Conservation (phyloP, 306 rosid species). For the Astragalus membranaceus region DNA sequence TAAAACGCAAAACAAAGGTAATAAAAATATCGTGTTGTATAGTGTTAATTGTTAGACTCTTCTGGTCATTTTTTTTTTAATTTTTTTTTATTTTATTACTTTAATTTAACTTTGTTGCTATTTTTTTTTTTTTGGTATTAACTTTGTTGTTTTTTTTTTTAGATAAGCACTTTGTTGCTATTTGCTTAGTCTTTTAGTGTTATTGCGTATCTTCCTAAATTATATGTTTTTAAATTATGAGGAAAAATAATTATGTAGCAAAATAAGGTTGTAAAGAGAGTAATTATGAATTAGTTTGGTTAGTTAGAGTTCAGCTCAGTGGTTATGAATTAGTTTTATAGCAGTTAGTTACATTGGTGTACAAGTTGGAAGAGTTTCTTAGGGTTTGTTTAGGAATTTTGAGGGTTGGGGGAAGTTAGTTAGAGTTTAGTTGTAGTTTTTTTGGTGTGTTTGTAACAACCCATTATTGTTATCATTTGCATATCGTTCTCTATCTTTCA, state of each 20-base stretch:
- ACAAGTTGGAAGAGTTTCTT: neutral
- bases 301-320: neutral
- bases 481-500: neutral
- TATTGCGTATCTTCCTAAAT: neutral
- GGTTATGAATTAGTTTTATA: neutral
- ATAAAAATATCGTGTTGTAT: neutral
- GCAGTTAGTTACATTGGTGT: neutral
- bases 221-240: neutral
- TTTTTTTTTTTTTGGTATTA: too few species aligned
- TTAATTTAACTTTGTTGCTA: too few species aligned
- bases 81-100: too few species aligned
- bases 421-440: too few species aligned
- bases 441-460: neutral
- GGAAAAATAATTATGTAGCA: neutral
- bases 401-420: too few species aligned
- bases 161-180: neutral
- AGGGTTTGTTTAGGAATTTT: too few species aligned
- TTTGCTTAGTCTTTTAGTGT: neutral
- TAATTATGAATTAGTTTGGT: neutral
- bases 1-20: conserved; percentile 1
- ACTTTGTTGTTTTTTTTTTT: too few species aligned
- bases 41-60: too few species aligned
- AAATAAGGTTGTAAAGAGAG: neutral
- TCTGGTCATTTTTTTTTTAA: too few species aligned
- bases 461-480: neutral